Evolutionary conservation across 805 yeast genomes (phyloP), one percentile per base, ranked within the genome.

Genomic region (Candida broadrunensis): DNA sequence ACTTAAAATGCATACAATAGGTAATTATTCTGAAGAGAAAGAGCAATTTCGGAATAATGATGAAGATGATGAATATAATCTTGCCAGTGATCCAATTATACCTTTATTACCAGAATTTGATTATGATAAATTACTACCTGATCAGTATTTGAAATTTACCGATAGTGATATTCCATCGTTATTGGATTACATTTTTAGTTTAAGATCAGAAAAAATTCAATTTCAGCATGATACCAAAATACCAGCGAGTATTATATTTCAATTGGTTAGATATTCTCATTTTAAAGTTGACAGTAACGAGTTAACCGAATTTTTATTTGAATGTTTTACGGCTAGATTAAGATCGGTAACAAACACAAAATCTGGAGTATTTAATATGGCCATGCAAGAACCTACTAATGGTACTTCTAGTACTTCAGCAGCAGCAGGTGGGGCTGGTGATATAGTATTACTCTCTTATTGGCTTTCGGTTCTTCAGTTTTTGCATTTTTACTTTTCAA

Each of bases 401-500:
- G 55, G 58, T 36, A 57, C 49, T 41, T 43, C 45, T 7, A 24
- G 49, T 24, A 5, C n/a, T 29, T 8, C n/a, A 14, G 17, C 32
- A 5, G 32, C 18, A 14, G 45, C 47, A 4, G 57, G 56, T 4
- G 71, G 67, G 5, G 62, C 72, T 25, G 84, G 82, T 24, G 91
- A 85, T 54, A 81, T 85, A 41, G 85, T 85, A 14, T 56, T 74
- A 31, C 73, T 83, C 46, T 83, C 95, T 37, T 91, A 88, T 58
- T 93, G 98, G 98, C 75, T 93, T 27, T 81, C 96, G 4, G 83
- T 85, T 19, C 58, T 85, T 34, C 85, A 86, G 44, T 81, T 86
- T 49, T 64, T 91, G 37, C 82, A 84, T 53, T 91, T 85, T 59
- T 91, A 88, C 60, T 56, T 91, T 25, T 67, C 78, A 33, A 80